A percentile compares a stretch with the other conserved stretches of the same genome.
These are phyloP conservation scores for Senna siamea DNA, from an alignment of 306 rosid species.

Conservation along the genomic window DNA sequence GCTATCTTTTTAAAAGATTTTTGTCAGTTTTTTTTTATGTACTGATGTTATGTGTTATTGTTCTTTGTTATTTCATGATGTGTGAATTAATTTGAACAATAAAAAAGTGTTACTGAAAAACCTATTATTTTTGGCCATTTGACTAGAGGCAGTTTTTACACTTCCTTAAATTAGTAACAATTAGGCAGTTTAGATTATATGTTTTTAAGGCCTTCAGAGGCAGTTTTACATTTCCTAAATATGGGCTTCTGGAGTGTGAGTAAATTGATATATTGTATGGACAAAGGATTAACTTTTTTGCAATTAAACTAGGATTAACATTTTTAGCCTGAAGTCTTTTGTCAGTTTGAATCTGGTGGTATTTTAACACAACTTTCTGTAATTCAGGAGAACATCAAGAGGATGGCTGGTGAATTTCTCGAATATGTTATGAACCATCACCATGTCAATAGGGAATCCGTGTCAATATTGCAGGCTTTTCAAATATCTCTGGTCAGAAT, in stretches of 20 bases:
- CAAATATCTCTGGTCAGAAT: conserved; percentile 87
- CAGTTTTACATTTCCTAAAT: too few species aligned
- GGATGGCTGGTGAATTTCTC: conserved; percentile 60
- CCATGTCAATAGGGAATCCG: conserved; percentile 56
- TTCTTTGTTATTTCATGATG: neutral
- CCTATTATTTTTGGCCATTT: neutral
- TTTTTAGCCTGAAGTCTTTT: conserved; percentile 1
- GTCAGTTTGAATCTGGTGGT: conserved; percentile 5
- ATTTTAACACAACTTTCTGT: conserved; percentile 38
- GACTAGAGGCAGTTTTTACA: neutral
- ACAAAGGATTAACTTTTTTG: conserved; percentile 7
- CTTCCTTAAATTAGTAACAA: neutral
- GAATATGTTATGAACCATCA: conserved; percentile 72
- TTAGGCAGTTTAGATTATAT: neutral
- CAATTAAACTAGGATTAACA: conserved; percentile 10
- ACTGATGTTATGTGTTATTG: conserved; percentile 15
- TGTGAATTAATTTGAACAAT: neutral
- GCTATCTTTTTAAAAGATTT: conserved; percentile 25
- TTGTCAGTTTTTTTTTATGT: neutral
- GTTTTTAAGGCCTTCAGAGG: conserved; percentile 4
- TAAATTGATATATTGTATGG: neutral
- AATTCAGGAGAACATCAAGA: conserved; percentile 70
- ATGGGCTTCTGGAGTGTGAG: conserved; percentile 9
- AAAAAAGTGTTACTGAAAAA: neutral
- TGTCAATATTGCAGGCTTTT: conserved; percentile 73